Percentiles rank a stretch among this genome's conserved stretches.
phyloP scores from a whole-genome alignment of 2,329 filamentous ascomycete genomes.

The Helicocarpus griseus region DNA sequence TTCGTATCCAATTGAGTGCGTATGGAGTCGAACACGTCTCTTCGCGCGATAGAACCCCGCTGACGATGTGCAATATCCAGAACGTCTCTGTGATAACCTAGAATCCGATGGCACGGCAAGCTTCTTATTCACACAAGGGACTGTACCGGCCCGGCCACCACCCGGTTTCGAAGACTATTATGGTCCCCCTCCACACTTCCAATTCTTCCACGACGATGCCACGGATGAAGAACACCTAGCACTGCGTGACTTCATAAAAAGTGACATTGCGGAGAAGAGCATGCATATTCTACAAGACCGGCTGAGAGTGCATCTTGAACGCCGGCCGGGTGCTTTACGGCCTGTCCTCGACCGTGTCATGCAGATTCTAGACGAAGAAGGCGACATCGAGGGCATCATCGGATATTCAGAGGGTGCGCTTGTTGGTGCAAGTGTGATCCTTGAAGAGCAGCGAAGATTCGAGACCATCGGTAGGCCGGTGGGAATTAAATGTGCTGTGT shows the following conservation, averaged over 20 bases:
- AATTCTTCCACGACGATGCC: neutral
- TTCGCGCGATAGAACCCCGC: neutral
- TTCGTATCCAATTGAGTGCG: neutral
- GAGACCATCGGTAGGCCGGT: neutral
- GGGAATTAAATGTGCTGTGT: conserved; percentile 2
- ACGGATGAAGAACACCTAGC: neutral
- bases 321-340: neutral
- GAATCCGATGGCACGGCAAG: neutral
- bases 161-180: conserved; percentile 4
- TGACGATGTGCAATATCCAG: neutral
- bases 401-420: conserved; percentile 3
- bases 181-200: conserved; percentile 1
- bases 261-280: neutral
- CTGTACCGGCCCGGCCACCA: neutral
- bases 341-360: neutral
- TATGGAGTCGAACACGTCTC: no score
- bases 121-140: neutral
- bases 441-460: neutral
- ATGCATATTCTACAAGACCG: neutral
- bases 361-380: conserved; percentile 1
- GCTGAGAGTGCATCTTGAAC: neutral
- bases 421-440: neutral
- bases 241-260: neutral
- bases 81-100: neutral
- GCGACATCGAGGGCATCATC: conserved; percentile 2